These are phyloP conservation scores for Xylaria sp. DNA, from an alignment of 2,329 filamentous ascomycete genomes.

Conservation along the genomic window DNA sequence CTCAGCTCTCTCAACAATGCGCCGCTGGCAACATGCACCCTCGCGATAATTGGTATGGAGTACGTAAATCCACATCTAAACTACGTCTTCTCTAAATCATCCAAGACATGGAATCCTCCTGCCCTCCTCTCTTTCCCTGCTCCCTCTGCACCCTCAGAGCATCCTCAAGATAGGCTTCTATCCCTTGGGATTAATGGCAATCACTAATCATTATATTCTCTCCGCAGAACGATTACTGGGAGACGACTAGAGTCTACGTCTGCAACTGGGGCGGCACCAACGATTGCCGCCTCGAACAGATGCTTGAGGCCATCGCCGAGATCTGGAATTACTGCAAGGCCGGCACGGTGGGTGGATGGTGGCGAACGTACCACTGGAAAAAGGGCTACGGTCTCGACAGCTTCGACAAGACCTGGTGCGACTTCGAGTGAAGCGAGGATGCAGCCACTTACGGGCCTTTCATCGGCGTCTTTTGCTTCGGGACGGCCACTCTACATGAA, in stretches of 20 bases:
- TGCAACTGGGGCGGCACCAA: constrained; percentile 10
- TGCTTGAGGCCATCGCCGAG: constrained; percentile 6
- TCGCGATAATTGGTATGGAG: not conserved
- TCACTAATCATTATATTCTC: not conserved
- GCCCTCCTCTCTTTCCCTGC: not conserved
- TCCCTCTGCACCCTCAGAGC: not conserved
- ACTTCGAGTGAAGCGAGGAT: not conserved
- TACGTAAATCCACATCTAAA: not conserved
- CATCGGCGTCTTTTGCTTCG: too few relatives aligned
- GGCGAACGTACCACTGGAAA: not conserved
- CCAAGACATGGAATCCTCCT: not conserved
- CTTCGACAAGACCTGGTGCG: not conserved
- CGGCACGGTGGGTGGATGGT: not conserved
- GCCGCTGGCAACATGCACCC: not conserved
- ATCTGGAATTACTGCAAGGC: constrained; percentile 5
- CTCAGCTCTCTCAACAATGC: not conserved
- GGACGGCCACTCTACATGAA: too few relatives aligned
- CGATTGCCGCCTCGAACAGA: not conserved
- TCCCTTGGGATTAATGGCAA: not conserved
- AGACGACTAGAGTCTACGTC: constrained; percentile 2
- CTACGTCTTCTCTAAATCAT: not conserved
- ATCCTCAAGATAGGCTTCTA: too few relatives aligned
- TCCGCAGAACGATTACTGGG: not conserved
- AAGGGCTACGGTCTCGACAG: constrained; percentile 6
- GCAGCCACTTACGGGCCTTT: too few relatives aligned